These are phyloP conservation scores for Aspergillus sp. DNA, from an alignment of 2,329 filamentous ascomycete genomes.

Conservation along the genomic window DNA sequence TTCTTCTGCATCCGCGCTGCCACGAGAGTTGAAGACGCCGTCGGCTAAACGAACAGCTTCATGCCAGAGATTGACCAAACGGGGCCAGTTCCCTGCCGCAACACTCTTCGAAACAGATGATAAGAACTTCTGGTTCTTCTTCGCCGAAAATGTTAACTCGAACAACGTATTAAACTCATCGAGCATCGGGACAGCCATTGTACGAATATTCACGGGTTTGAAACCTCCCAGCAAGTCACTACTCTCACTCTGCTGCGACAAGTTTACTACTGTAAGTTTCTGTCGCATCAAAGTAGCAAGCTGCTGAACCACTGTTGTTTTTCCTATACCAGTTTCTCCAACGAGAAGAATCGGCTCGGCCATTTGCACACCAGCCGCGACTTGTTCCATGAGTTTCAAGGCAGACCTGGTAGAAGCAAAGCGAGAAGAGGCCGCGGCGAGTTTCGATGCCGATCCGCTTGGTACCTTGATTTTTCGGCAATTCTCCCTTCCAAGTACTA, in stretches of 20 bases:
- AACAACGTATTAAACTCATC: slow-evolving; percentile 94
- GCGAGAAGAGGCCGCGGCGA: slow-evolving; percentile 33
- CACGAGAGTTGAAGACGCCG: slow-evolving; percentile 57
- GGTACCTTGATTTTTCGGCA: slow-evolving; percentile 55
- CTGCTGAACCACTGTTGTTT: slow-evolving; percentile 94
- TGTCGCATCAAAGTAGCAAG: slow-evolving; percentile 78
- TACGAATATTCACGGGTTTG: slow-evolving; percentile 90
- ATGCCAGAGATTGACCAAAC: slow-evolving; percentile 78
- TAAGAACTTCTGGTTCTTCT: slow-evolving; percentile 83
- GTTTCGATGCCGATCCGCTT: slow-evolving; percentile 40
- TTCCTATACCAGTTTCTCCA: slow-evolving; percentile 98
- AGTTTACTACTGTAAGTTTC: slow-evolving; percentile 85
- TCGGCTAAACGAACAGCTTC: slow-evolving; percentile 86
- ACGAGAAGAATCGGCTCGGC: slow-evolving; percentile 89
- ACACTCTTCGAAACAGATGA: slow-evolving; percentile 75
- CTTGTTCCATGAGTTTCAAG: slow-evolving; percentile 78
- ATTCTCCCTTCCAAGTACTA: slow-evolving; percentile 63
- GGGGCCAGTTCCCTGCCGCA: slow-evolving; percentile 80
- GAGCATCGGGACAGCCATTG: slow-evolving; percentile 79
- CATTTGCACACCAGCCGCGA: slow-evolving; percentile 74
- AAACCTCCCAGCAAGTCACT: slow-evolving; percentile 94
- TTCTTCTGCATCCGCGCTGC: slow-evolving; percentile 44
- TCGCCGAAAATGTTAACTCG: slow-evolving; percentile 76
- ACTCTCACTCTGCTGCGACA: slow-evolving; percentile 96
- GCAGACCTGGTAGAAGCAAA: slow-evolving; percentile 90